phyloP scores from a whole-genome alignment of 495 filamentous ascomycete genomes.

The Penicillium ochrochloron region DNA sequence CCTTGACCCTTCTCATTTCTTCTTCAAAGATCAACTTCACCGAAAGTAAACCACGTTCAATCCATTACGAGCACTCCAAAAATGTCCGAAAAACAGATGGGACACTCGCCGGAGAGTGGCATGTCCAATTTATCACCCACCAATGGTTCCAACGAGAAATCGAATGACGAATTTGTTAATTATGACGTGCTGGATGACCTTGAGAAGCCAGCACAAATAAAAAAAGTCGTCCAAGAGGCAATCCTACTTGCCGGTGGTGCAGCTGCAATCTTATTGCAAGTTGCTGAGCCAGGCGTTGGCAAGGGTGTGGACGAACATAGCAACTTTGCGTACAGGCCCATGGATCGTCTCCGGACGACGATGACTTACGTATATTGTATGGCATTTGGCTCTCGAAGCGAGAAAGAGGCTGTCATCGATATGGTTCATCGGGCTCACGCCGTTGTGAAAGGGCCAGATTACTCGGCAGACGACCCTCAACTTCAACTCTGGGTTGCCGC shows the following conservation, averaged over 20 bases:
- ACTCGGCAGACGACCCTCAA: conserved; percentile 38
- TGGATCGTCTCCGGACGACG: conserved; percentile 47
- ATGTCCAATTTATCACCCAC: background rate
- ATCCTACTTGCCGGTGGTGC: conserved; percentile 45
- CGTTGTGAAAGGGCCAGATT: conserved; percentile 36
- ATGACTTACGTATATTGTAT: conserved; percentile 53
- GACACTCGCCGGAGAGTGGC: background rate
- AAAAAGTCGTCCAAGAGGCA: conserved; percentile 40
- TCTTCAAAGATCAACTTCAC: background rate
- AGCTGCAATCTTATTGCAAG: conserved; percentile 44
- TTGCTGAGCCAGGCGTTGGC: conserved; percentile 46
- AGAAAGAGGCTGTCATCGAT: conserved; percentile 40
- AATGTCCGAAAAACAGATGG: background rate
- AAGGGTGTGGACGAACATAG: conserved; percentile 40
- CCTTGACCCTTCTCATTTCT: background rate
- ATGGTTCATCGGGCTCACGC: conserved; percentile 44
- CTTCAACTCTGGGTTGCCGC: conserved; percentile 52
- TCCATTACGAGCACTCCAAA: background rate
- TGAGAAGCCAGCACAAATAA: conserved; percentile 37
- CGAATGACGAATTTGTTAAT: background rate
- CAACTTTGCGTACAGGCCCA: conserved; percentile 45
- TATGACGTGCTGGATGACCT: conserved; percentile 16
- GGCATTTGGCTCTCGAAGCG: conserved; percentile 40
- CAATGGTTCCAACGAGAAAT: background rate
- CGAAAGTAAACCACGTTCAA: background rate